These are phyloP conservation scores for Phialophora verrucosa DNA, from an alignment of 2,329 filamentous ascomycete genomes.

Conservation along the genomic window DNA sequence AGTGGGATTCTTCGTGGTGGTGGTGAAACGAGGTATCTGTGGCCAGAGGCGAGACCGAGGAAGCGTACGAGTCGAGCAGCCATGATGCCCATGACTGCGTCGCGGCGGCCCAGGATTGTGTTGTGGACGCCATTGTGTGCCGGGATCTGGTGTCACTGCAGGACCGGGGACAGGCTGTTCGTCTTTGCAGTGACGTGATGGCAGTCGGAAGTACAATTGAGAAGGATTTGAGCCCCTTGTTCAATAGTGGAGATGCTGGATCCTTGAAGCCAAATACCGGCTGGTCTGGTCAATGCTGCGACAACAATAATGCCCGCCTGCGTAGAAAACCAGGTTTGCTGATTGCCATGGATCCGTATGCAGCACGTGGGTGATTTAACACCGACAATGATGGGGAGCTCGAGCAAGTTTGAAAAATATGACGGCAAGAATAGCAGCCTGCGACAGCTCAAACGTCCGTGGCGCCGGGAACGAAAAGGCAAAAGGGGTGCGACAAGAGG, in stretches of 20 bases:
- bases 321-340: background rate
- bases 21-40: slow-evolving; percentile 29
- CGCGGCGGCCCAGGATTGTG: slow-evolving; percentile 36
- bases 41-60: slow-evolving; percentile 31
- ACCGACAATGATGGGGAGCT: background rate
- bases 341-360: background rate
- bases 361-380: background rate
- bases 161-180: background rate
- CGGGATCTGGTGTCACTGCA: background rate
- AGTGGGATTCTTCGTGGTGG: slow-evolving; percentile 30
- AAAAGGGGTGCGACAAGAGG: slow-evolving; percentile 1
- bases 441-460: slow-evolving; percentile 15
- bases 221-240: slow-evolving; percentile 9
- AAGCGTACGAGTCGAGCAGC: slow-evolving; percentile 39
- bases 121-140: slow-evolving; percentile 18
- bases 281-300: background rate
- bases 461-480: slow-evolving; percentile 18
- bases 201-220: slow-evolving; percentile 3
- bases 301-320: background rate
- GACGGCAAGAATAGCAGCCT: slow-evolving; percentile 11
- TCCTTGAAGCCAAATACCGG: background rate
- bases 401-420: slow-evolving; percentile 10
- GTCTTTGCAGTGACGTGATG: slow-evolving; percentile 3
- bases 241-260: background rate
- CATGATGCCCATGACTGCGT: slow-evolving; percentile 39